Evolutionary conservation across 2,329 filamentous ascomycete species (phyloP).

Genomic region (Cercospora sp.): DNA sequence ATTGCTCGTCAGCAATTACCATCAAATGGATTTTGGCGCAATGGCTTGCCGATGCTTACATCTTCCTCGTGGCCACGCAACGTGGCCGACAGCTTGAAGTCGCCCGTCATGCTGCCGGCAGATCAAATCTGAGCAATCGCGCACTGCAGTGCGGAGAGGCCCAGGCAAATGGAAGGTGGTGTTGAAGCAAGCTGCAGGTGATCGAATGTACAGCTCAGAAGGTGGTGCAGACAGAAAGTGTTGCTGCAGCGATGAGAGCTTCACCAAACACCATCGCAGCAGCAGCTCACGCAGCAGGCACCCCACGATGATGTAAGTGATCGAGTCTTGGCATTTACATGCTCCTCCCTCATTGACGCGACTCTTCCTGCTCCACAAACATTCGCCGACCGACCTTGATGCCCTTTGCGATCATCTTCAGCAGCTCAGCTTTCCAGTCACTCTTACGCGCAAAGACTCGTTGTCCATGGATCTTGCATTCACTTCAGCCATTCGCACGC

Average conservation of each 20-base stretch:
- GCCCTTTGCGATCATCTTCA: not conserved
- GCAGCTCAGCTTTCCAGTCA: not conserved
- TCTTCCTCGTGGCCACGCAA: conserved; percentile 89
- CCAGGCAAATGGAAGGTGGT: not conserved
- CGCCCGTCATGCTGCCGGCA: conserved; percentile 58
- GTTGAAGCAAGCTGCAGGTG: not conserved
- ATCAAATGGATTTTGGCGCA: not conserved
- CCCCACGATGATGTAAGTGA: conserved; percentile 2
- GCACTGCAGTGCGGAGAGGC: not conserved
- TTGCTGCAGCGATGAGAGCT: not conserved
- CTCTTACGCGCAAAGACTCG: not conserved
- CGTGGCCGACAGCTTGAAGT: conserved; percentile 91
- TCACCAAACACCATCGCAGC: not conserved
- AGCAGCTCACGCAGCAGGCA: conserved; percentile 1
- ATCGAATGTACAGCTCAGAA: not conserved
- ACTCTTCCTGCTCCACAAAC: not conserved
- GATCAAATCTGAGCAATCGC: not conserved
- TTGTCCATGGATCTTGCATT: not conserved
- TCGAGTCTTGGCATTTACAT: not conserved
- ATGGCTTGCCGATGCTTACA: conserved; percentile 57
- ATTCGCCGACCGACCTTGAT: not conserved
- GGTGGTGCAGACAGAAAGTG: not conserved
- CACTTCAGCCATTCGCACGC: not conserved
- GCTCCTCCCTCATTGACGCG: not conserved
- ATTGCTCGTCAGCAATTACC: conserved; percentile 23